These are phyloP conservation scores for Daldinia loculata DNA, from an alignment of 495 filamentous ascomycete species.

Conservation along the genomic window DNA sequence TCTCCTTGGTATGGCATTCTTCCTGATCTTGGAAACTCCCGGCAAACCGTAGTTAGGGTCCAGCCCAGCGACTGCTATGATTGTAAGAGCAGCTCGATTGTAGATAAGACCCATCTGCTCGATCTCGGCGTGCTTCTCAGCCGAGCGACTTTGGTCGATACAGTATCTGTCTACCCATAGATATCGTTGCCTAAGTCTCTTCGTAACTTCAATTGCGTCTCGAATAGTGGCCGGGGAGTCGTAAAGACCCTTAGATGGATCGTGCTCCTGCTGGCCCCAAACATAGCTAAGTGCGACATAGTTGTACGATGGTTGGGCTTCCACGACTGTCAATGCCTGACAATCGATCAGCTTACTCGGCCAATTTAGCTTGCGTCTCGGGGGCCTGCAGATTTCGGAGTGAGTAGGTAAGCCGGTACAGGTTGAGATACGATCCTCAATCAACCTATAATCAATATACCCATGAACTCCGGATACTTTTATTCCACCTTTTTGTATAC, in stretches of 20 bases:
- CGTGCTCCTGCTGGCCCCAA: not conserved
- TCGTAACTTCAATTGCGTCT: not conserved
- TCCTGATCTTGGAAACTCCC: not conserved
- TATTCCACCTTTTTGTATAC: too few relatives aligned
- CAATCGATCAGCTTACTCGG: not conserved
- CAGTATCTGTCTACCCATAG: not conserved
- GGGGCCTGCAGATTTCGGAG: not conserved
- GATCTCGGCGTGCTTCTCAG: not conserved
- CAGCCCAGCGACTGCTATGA: not conserved
- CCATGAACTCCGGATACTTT: too few relatives aligned
- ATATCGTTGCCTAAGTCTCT: not conserved
- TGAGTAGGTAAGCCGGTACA: too few relatives aligned
- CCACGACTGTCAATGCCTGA: not conserved
- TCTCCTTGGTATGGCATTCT: not conserved
- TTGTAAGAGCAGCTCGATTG: not conserved
- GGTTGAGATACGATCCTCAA: too few relatives aligned
- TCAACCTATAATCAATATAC: too few relatives aligned
- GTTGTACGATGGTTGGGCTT: not conserved
- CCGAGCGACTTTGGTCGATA: not conserved
- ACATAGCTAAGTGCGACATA: not conserved
- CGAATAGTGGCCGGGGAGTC: not conserved
- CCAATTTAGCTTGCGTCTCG: not conserved
- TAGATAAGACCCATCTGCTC: not conserved
- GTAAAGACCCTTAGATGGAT: not conserved
- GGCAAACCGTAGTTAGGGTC: not conserved